Conservation (phyloP, 192 early-diverging fungal species). For the Podila verticillata region DNA sequence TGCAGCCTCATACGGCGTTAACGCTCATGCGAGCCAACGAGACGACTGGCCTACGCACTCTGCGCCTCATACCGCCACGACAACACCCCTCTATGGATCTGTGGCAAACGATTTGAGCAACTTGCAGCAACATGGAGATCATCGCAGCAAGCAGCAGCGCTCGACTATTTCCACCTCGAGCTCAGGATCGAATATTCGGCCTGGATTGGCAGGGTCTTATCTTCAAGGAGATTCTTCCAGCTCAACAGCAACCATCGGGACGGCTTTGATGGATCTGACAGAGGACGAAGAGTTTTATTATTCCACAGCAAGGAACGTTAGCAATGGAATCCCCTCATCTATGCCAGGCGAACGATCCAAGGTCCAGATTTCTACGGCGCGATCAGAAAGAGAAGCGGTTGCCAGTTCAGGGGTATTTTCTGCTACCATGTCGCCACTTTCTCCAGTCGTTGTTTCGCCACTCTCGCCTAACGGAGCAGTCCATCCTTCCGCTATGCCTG, state of each 20-base stretch:
- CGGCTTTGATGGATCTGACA: conserved; percentile 15
- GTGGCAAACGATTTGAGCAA: conserved; percentile 1
- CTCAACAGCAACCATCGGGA: conserved; percentile 28
- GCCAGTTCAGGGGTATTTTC: neutral
- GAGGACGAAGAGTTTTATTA: conserved; percentile 42
- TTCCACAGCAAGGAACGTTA: conserved; percentile 1
- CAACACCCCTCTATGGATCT: conserved; percentile 5
- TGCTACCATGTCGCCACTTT: neutral
- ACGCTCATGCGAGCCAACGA: conserved; percentile 14
- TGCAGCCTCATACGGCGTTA: conserved; percentile 6
- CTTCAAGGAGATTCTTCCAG: conserved; percentile 7
- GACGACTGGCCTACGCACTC: conserved; percentile 7
- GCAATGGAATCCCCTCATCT: neutral
- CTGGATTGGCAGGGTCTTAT: neutral
- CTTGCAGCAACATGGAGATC: neutral
- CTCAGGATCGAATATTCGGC: conserved; percentile 4
- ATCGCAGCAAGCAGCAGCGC: neutral
- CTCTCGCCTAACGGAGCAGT: neutral
- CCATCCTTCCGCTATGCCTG: neutral
- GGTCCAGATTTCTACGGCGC: neutral
- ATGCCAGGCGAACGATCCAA: neutral
- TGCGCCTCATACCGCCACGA: neutral
- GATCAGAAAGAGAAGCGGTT: neutral
- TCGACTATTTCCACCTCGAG: neutral
- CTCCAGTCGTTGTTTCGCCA: conserved; percentile 1